Conservation (phyloP, 495 filamentous ascomycete species). For the Penicillium pulvis region DNA sequence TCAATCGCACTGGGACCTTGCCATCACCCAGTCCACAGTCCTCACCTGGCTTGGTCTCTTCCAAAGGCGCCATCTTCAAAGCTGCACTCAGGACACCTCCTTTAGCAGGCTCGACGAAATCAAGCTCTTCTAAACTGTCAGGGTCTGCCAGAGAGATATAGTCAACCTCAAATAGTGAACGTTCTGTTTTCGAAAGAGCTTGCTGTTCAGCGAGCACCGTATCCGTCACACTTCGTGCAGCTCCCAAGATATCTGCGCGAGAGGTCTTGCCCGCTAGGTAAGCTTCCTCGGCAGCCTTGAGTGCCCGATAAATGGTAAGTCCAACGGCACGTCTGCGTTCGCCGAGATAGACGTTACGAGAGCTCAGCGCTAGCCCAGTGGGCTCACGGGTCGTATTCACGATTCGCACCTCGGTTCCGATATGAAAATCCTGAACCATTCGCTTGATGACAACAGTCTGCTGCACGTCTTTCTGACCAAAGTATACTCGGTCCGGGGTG, state of each 20-base stretch:
- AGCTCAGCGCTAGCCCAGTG: constrained; percentile 92
- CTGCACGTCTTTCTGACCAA: constrained; percentile 98
- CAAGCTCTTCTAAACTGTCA: constrained; percentile 75
- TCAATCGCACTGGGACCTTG: constrained; percentile 76
- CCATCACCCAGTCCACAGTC: constrained; percentile 69
- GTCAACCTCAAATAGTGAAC: constrained; percentile 79
- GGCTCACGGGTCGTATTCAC: constrained; percentile 72
- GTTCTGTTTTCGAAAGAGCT: constrained; percentile 57
- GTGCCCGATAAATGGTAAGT: constrained; percentile 64
- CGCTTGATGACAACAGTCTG: constrained; percentile 88
- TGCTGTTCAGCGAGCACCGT: constrained; percentile 61
- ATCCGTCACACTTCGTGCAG: constrained; percentile 58
- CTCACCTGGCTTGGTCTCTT: constrained; percentile 66
- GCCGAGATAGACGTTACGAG: constrained; percentile 91
- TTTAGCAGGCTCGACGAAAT: constrained; percentile 60
- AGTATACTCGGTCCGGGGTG: constrained; percentile 85
- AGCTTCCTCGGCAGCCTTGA: constrained; percentile 68
- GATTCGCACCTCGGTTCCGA: constrained; percentile 75
- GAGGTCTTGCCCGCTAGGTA: constrained; percentile 60
- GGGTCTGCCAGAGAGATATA: constrained; percentile 89
- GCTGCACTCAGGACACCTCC: constrained; percentile 89
- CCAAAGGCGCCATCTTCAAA: constrained; percentile 83
- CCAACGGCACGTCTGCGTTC: constrained; percentile 69
- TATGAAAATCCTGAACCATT: constrained; percentile 84
- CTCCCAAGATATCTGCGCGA: constrained; percentile 66